phyloP scores from a whole-genome alignment of 2,329 filamentous ascomycete genomes.

The Magnaporthales sp. region DNA sequence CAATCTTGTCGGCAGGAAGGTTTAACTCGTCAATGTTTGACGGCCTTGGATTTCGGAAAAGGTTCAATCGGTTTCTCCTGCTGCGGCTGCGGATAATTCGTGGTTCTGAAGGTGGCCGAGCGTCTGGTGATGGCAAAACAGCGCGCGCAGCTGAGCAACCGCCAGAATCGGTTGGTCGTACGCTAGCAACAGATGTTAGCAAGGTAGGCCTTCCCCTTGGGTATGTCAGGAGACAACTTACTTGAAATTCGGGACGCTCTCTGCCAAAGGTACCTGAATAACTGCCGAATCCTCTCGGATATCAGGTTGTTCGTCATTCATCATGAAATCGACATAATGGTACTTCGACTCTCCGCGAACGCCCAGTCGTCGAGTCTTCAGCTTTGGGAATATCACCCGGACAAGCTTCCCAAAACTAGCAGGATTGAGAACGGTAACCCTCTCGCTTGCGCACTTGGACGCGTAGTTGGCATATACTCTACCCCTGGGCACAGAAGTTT shows the following conservation, averaged over 20 bases:
- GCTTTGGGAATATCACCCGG: conserved; percentile 87
- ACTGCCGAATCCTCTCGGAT: conserved; percentile 34
- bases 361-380: conserved; percentile 85
- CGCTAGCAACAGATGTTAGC: neutral
- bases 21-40: conserved; percentile 49
- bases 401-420: conserved; percentile 97
- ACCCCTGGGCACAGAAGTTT: conserved; percentile 82
- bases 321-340: conserved; percentile 70
- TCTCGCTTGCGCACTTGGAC: conserved; percentile 81
- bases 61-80: conserved; percentile 25
- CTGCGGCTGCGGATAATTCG: conserved; percentile 18
- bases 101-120: neutral
- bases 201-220: neutral
- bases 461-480: conserved; percentile 95
- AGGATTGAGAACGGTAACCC: conserved; percentile 90
- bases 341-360: conserved; percentile 97
- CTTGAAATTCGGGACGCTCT: conserved; percentile 41
- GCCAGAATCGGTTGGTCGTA: conserved; percentile 16
- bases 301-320: conserved; percentile 48
- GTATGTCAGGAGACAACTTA: conserved; percentile 22
- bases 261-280: conserved; percentile 39
- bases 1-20: conserved; percentile 47
- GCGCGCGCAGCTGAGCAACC: conserved; percentile 13
- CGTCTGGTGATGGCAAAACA: conserved; percentile 29
- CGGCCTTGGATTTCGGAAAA: conserved; percentile 53